Evolutionary conservation across 208 protist genomes (phyloP).

Genomic region (Leishmania tarentolae): DNA sequence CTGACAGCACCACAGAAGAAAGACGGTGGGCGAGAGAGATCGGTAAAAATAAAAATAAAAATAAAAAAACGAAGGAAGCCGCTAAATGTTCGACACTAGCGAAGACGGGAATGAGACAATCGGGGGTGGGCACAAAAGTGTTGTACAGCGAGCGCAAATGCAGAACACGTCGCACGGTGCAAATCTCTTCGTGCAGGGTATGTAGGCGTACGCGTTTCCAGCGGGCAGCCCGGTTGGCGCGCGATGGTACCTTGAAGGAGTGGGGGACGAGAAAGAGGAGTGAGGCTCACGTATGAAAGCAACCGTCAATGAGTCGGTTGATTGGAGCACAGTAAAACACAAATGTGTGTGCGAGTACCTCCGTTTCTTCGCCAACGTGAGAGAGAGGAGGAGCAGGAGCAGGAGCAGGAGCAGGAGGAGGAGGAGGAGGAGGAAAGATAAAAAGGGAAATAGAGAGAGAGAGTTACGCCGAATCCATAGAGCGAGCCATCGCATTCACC

Average conservation of each 20-base stretch:
- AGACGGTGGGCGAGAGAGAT: not conserved
- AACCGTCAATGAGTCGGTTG: not conserved
- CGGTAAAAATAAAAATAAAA: not conserved
- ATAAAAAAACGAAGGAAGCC: too few species aligned
- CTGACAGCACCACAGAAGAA: not conserved
- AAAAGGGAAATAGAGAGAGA: not conserved
- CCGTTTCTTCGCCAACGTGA: not conserved
- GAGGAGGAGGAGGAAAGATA: not conserved
- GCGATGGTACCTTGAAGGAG: not conserved
- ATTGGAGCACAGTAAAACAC: not conserved
- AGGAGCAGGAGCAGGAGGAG: too few species aligned
- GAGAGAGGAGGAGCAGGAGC: not conserved
- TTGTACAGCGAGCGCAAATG: not conserved
- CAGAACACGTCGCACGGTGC: not conserved
- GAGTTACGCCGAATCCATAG: not conserved
- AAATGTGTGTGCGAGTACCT: not conserved
- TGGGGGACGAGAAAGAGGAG: not conserved
- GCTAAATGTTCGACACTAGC: not conserved
- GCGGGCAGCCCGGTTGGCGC: not conserved
- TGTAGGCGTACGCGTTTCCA: not conserved
- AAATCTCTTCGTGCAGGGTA: not conserved
- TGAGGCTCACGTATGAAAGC: constrained; percentile 1
- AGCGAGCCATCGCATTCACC: not conserved
- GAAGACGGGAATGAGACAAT: not conserved
- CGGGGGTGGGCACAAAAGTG: not conserved